Conservation (phyloP, 1,284 basidiomycete genomes). For the Trametes polyzona region DNA sequence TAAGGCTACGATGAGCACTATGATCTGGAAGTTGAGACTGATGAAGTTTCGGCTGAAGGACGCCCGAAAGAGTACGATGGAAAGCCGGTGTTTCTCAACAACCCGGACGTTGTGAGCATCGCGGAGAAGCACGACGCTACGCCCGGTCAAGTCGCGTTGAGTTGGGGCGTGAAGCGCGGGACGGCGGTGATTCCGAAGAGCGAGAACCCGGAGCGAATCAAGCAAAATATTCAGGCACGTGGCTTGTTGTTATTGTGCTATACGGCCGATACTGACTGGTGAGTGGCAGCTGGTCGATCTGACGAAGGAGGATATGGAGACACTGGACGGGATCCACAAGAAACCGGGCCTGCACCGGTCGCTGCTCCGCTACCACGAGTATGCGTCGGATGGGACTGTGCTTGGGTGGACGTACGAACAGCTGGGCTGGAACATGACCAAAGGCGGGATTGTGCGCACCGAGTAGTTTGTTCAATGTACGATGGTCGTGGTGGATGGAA, state of each 20-base stretch:
- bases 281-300: slow-evolving; percentile 42
- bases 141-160: slow-evolving; percentile 55
- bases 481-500: background rate
- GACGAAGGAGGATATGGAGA: slow-evolving; percentile 43
- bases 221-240: slow-evolving; percentile 48
- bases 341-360: slow-evolving; percentile 52
- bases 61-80: slow-evolving; percentile 25
- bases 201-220: slow-evolving; percentile 50
- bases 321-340: slow-evolving; percentile 44
- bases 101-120: slow-evolving; percentile 44
- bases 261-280: too few species aligned
- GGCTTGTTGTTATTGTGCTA: background rate
- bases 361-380: slow-evolving; percentile 39
- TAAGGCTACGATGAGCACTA: slow-evolving; percentile 47
- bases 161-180: slow-evolving; percentile 53
- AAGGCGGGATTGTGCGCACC: slow-evolving; percentile 39
- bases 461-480: background rate
- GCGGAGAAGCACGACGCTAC: slow-evolving; percentile 49
- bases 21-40: slow-evolving; percentile 45
- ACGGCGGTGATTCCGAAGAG: slow-evolving; percentile 53
- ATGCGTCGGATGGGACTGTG: slow-evolving; percentile 39
- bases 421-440: slow-evolving; percentile 52
- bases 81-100: slow-evolving; percentile 30
- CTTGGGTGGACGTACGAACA: slow-evolving; percentile 56
- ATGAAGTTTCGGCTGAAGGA: too few species aligned